Conservation (phyloP, 495 filamentous ascomycete species). For the Saxophila tyrrhenica region DNA sequence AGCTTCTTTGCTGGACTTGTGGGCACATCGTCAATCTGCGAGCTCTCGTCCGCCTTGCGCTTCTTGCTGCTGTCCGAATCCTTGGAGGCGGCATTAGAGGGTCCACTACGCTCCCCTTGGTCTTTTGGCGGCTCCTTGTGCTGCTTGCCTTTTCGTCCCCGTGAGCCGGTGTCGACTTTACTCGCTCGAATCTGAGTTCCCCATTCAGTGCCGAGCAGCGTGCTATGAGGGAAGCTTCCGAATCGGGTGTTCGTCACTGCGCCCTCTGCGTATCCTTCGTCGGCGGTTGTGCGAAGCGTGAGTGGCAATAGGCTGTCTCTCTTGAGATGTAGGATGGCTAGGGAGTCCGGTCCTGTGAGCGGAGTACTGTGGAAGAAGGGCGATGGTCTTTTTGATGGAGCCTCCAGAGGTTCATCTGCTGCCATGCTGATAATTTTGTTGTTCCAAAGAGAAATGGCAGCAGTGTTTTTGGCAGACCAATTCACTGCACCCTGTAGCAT, state of each 20-base stretch:
- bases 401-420: no score
- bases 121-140: conserved; percentile 19
- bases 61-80: conserved; percentile 10
- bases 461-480: no score
- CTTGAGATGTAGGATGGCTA: conserved; percentile 22
- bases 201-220: conserved; percentile 72
- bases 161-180: conserved; percentile 76
- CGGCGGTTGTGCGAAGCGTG: conserved; percentile 6
- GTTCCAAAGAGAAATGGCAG: no score
- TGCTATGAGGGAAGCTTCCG: conserved; percentile 87
- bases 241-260: conserved; percentile 87
- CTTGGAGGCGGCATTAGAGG: conserved; percentile 26
- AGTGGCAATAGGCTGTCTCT: conserved; percentile 15
- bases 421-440: no score
- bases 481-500: no score
- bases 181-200: conserved; percentile 83
- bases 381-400: conserved; percentile 2
- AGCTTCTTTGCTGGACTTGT: conserved; percentile 21
- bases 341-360: not conserved
- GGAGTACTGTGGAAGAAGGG: conserved; percentile 16
- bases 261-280: conserved; percentile 49
- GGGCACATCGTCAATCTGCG: not conserved
- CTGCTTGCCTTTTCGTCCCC: conserved; percentile 43
- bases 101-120: conserved; percentile 35
- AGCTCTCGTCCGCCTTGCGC: conserved; percentile 8